Evolutionary conservation across 2,329 filamentous ascomycete species (phyloP), one percentile per base, ranked within the genome.

Genomic region (Penicillium griseofulvum): DNA sequence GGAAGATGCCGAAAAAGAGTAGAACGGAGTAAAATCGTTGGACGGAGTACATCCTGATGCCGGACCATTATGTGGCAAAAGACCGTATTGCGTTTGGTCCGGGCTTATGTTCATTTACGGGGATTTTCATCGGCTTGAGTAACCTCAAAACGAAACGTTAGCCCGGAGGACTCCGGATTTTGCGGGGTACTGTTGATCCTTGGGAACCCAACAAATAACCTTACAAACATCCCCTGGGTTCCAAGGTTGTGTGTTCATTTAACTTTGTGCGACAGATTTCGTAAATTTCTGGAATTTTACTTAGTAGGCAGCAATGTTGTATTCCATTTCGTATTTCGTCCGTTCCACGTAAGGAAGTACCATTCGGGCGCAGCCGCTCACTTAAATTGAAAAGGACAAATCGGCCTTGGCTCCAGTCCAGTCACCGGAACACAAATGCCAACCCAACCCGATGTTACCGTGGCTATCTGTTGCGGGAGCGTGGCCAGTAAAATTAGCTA

Each of bases 371-470:
- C 39, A 46, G 33, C 36, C 26, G 45, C 28, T 42, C 16, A 17
- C 34, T 14, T 11, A 11, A 11, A 39, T 9, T 26, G 5, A 52
- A 1, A 31, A 17, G 9, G 19, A 11, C 5, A 22, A n/a, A n/a
- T 22, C 52, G 17, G 46, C 29, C 49, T 47, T 47, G 45, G 37
- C 41, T 31, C 33, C 33, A 41, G 38, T 50, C 58, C 33, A 41
- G 38, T 50, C 58, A 53, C 53, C 51, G 51, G 49, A 51, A 44
- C 41, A 52, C 19, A 39, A 33, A 44, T 36, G 56, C 60, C 57
- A 61, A 56, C 44, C 49, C 41, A n/a, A n/a, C 52, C 45, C 56
- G 55, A 65, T 65, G 61, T 34, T 59, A 65, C 63, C 49, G 53
- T 65, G 62, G 59, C 60, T 57, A 47, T 46, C 54, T 31, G 45